Evolutionary conservation across 2,329 filamentous ascomycete genomes (phyloP).

Genomic region (Zarea fungicola): DNA sequence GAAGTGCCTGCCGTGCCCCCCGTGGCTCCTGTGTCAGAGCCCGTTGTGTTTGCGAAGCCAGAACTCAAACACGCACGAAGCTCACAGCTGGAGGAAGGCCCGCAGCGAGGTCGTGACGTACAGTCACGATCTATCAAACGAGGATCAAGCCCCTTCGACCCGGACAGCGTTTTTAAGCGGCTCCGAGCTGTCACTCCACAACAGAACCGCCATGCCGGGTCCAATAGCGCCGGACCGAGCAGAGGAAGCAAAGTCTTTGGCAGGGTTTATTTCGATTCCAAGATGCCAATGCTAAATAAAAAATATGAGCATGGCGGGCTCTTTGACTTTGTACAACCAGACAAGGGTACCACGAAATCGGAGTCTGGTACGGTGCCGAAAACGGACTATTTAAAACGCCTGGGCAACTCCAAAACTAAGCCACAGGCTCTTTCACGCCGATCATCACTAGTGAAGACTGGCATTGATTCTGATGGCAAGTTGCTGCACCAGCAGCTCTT

Average conservation of each 20-base stretch:
- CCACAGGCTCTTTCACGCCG: conserved; percentile 22
- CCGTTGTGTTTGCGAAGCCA: conserved; percentile 50
- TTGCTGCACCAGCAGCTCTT: neutral
- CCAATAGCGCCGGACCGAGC: conserved; percentile 18
- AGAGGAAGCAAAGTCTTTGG: conserved; percentile 47
- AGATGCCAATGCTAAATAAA: conserved; percentile 48
- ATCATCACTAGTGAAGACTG: conserved; percentile 5
- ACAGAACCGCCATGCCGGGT: conserved; percentile 17
- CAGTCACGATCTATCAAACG: conserved; percentile 38
- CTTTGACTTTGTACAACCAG: conserved; percentile 39
- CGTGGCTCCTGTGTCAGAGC: conserved; percentile 20
- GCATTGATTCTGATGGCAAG: neutral
- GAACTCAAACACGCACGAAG: conserved; percentile 55
- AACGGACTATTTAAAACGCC: conserved; percentile 44
- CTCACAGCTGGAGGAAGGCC: conserved; percentile 39
- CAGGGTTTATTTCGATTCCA: conserved; percentile 49
- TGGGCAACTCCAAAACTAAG: conserved; percentile 36
- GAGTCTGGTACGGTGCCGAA: conserved; percentile 35
- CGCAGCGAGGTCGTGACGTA: conserved; percentile 23
- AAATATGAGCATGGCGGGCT: conserved; percentile 54
- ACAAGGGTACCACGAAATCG: conserved; percentile 17
- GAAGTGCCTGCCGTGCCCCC: conserved; percentile 14
- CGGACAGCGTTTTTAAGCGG: conserved; percentile 54
- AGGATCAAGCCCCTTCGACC: conserved; percentile 52
- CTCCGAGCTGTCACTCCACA: conserved; percentile 42